Evolutionary conservation across 352 stramenopile species (phyloP).

Genomic region (Aphanomyces stellatus): DNA sequence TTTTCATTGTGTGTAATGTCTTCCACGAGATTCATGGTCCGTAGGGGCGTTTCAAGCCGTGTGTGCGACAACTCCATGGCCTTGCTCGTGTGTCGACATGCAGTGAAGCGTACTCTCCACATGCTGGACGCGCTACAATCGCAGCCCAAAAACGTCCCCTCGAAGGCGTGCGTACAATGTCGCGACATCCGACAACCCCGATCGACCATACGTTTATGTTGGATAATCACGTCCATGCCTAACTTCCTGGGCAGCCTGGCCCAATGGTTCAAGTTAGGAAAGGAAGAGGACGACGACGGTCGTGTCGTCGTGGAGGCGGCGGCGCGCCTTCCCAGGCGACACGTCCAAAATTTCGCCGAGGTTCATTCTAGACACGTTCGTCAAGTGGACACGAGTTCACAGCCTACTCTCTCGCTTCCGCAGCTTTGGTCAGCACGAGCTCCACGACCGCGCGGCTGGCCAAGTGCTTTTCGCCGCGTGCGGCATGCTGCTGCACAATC

Average conservation of each 20-base stretch:
- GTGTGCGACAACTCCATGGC: neutral
- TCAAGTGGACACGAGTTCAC: neutral
- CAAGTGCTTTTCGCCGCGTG: constrained; percentile 53
- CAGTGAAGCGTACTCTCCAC: neutral
- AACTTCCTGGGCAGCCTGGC: neutral
- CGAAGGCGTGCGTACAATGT: neutral
- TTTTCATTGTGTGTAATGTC: neutral
- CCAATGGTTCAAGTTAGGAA: neutral
- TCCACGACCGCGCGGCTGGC: constrained; percentile 72
- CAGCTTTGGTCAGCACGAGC: constrained; percentile 64
- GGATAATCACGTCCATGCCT: neutral
- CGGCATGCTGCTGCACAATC: constrained; percentile 66
- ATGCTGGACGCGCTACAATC: neutral
- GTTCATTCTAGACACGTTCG: constrained; percentile 33
- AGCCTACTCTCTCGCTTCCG: constrained; percentile 41
- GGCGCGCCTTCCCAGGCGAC: constrained; percentile 66
- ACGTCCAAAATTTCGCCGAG: constrained; percentile 77
- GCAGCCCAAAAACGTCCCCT: neutral
- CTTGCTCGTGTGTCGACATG: neutral
- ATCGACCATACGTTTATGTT: too few relatives aligned
- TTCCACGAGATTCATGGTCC: neutral
- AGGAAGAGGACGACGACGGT: constrained; percentile 88
- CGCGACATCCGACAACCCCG: too few relatives aligned
- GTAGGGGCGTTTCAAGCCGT: neutral
- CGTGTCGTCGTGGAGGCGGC: constrained; percentile 89